A percentile compares a stretch with the other conserved stretches of the same genome.
phyloP scores from a whole-genome alignment of 345 rosid species.

The Anastatica hierochuntica region DNA sequence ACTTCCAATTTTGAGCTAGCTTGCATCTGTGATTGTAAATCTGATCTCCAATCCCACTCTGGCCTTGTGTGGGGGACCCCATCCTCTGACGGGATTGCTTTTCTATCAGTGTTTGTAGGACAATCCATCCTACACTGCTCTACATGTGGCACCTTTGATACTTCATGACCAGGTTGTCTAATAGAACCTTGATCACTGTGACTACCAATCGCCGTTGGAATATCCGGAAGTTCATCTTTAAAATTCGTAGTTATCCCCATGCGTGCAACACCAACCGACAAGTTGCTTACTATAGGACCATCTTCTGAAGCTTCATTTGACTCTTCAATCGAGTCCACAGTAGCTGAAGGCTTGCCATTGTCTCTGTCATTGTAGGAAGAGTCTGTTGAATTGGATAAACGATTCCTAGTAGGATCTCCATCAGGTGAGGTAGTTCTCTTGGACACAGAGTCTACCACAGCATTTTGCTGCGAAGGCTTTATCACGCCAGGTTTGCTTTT shows the following conservation, averaged over 20 bases:
- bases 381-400: slow-evolving; percentile 19
- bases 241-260: slow-evolving; percentile 32
- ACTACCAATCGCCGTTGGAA: slow-evolving; percentile 20
- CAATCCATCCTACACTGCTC: slow-evolving; percentile 31
- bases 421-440: slow-evolving; percentile 27
- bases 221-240: slow-evolving; percentile 28
- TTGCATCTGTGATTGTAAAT: slow-evolving; percentile 20
- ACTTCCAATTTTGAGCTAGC: slow-evolving; percentile 27
- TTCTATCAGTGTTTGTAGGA: slow-evolving; percentile 15
- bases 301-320: slow-evolving; percentile 13
- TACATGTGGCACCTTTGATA: slow-evolving; percentile 23
- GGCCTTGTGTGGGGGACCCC: slow-evolving; percentile 19
- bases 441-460: slow-evolving; percentile 24
- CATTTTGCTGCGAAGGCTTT: slow-evolving; percentile 27
- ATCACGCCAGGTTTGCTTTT: slow-evolving; percentile 28
- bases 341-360: slow-evolving; percentile 11
- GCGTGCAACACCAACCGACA: slow-evolving; percentile 31
- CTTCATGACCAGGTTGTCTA: slow-evolving; percentile 33
- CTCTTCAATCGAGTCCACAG: slow-evolving; percentile 20
- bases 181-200: slow-evolving; percentile 34
- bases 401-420: slow-evolving; percentile 25
- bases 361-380: slow-evolving; percentile 23
- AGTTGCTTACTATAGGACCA: slow-evolving; percentile 21
- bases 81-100: slow-evolving; percentile 19
- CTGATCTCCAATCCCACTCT: slow-evolving; percentile 33